Evolutionary conservation across 331 rosid genomes (phyloP).

Genomic region (Prunus yedoensis): DNA sequence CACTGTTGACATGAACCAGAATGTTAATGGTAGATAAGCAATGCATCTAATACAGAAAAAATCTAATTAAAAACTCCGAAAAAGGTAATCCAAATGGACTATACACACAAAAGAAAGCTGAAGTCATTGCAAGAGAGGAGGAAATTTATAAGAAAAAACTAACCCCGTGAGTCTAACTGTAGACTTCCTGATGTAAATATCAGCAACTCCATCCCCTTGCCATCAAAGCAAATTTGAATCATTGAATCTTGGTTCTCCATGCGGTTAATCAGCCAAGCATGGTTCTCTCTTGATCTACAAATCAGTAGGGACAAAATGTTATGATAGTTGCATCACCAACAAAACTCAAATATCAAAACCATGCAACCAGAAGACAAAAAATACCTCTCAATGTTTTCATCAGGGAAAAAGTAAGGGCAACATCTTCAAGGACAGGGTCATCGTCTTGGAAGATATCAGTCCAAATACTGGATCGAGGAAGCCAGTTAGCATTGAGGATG

Average conservation of each 20-base stretch:
- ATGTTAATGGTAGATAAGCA: background rate
- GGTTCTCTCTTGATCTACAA: constrained; percentile 43
- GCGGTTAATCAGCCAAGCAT: constrained; percentile 33
- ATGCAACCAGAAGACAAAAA: constrained; percentile 15
- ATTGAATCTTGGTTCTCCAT: constrained; percentile 50
- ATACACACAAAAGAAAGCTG: background rate
- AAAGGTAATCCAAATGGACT: background rate
- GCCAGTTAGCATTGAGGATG: constrained; percentile 41
- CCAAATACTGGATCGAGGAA: constrained; percentile 39
- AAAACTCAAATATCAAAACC: background rate
- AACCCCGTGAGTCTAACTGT: constrained; percentile 42
- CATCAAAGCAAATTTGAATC: constrained; percentile 48
- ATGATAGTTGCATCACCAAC: constrained; percentile 13
- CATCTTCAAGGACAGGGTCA: constrained; percentile 51
- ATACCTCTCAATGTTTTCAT: constrained; percentile 46
- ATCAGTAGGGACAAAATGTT: constrained; percentile 18
- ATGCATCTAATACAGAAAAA: background rate
- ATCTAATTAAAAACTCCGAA: background rate
- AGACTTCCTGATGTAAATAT: constrained; percentile 62
- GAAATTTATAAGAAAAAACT: constrained; percentile 17
- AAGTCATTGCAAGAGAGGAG: background rate
- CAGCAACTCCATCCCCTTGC: constrained; percentile 53
- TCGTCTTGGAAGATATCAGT: constrained; percentile 41
- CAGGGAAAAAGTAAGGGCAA: constrained; percentile 68
- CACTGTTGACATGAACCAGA: background rate